These are phyloP conservation scores for Papiliotrema terrestris DNA, from an alignment of 1,284 basidiomycete species.

Conservation along the genomic window DNA sequence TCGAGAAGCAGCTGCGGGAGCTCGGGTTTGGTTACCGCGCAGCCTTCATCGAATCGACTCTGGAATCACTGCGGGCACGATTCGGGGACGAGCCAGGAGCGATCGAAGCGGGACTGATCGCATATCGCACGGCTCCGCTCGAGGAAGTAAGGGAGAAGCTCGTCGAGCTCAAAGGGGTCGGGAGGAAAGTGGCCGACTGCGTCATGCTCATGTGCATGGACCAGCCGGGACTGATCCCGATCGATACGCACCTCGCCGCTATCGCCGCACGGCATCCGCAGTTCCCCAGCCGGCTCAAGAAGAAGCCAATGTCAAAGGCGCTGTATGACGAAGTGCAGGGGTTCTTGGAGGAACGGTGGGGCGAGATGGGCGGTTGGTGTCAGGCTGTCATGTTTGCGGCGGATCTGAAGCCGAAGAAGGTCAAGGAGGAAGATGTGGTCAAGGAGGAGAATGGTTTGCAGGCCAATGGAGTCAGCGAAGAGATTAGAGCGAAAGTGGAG, in stretches of 20 bases:
- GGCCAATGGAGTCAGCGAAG: background rate
- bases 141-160: slow-evolving; percentile 59
- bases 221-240: slow-evolving; percentile 77
- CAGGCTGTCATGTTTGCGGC: slow-evolving; percentile 66
- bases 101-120: slow-evolving; percentile 23
- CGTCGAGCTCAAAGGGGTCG: slow-evolving; percentile 81
- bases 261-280: slow-evolving; percentile 81
- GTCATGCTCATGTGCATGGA: slow-evolving; percentile 91
- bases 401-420: slow-evolving; percentile 27
- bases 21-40: slow-evolving; percentile 97
- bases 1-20: slow-evolving; percentile 64
- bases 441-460: background rate
- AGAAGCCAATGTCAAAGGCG: slow-evolving; percentile 66
- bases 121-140: slow-evolving; percentile 19
- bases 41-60: slow-evolving; percentile 78
- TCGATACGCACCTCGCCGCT: slow-evolving; percentile 87
- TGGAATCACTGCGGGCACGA: slow-evolving; percentile 61
- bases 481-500: background rate
- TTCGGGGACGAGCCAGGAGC: slow-evolving; percentile 51
- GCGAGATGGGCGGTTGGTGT: slow-evolving; percentile 83
- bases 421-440: background rate
- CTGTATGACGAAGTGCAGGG: slow-evolving; percentile 71
- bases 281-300: slow-evolving; percentile 52
- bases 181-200: slow-evolving; percentile 94
- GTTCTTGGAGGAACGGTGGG: slow-evolving; percentile 69